Percentiles rank a stretch among this genome's conserved stretches.
phyloP scores from a whole-genome alignment of 371 early-diverging fungal genomes.

The Rhizopus sp. region DNA sequence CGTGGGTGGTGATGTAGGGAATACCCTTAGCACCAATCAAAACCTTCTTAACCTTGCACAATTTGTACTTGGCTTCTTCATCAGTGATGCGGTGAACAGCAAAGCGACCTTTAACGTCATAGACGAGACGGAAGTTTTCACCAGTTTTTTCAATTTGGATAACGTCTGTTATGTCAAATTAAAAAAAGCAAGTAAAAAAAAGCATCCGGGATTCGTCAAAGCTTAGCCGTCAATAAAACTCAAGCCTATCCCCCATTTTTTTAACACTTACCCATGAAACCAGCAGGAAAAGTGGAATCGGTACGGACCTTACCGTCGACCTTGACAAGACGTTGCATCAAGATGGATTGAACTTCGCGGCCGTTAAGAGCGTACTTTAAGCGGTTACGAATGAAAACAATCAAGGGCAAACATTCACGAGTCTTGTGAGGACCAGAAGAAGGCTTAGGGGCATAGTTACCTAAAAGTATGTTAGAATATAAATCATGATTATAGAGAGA shows the following conservation, averaged over 20 bases:
- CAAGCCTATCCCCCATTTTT: not conserved
- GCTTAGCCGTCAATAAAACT: constrained; percentile 42
- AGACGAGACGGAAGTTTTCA: constrained; percentile 99
- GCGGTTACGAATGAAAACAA: constrained; percentile 98
- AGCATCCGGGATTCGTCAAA: constrained; percentile 56
- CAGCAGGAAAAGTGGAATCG: constrained; percentile 97
- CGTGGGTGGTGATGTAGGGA: constrained; percentile 98
- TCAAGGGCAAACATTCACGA: constrained; percentile 51
- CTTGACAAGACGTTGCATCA: constrained; percentile 98
- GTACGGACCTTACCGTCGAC: constrained; percentile 99
- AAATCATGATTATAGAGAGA: not conserved
- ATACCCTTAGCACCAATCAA: constrained; percentile 92
- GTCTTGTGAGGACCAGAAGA: constrained; percentile 99
- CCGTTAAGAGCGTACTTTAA: constrained; percentile 98
- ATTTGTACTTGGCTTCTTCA: constrained; percentile 99
- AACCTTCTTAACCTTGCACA: constrained; percentile 97
- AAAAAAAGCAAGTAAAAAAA: constrained; percentile 29
- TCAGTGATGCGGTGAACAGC: constrained; percentile 98
- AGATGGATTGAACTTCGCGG: constrained; percentile 96
- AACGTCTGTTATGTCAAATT: constrained; percentile 68
- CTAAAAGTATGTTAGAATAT: constrained; percentile 14
- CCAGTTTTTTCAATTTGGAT: constrained; percentile 99
- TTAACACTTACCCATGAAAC: constrained; percentile 83
- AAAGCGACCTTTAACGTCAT: constrained; percentile 99
- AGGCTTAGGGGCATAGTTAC: constrained; percentile 93